A percentile compares a stretch with the other conserved stretches of the same genome.
phyloP scores from a whole-genome alignment of 768 basidiomycete genomes.

The Hemileccinum rubropunctum region DNA sequence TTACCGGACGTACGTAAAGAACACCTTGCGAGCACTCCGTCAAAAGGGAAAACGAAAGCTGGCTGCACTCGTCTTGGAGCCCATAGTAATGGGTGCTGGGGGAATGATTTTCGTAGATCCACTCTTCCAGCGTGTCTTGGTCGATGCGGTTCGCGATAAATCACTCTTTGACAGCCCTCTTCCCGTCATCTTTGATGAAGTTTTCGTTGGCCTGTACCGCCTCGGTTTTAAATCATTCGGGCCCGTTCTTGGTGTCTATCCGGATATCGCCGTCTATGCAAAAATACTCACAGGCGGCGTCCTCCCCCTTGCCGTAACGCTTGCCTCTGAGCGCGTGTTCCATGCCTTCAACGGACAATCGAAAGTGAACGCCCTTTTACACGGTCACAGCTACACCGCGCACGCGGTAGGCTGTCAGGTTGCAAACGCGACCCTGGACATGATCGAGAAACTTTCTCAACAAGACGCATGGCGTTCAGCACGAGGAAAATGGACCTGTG shows the following conservation, averaged over 20 bases:
- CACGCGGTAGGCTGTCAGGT: constrained; percentile 92
- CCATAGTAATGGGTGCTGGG: constrained; percentile 90
- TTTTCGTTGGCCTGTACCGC: constrained; percentile 91
- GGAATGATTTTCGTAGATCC: constrained; percentile 99
- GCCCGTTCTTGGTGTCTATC: constrained; percentile 65
- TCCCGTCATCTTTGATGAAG: constrained; percentile 94
- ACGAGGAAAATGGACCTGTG: constrained; percentile 51
- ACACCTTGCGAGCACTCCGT: constrained; percentile 48
- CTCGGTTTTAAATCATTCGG: constrained; percentile 67
- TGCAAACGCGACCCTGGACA: constrained; percentile 73
- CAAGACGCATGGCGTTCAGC: constrained; percentile 61
- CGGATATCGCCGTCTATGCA: constrained; percentile 90
- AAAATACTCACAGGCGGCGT: constrained; percentile 94
- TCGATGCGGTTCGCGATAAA: constrained; percentile 71
- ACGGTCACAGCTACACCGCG: constrained; percentile 96
- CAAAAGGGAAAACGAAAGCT: constrained; percentile 41
- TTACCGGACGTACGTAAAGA: constrained; percentile 60
- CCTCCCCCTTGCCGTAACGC: constrained; percentile 80
- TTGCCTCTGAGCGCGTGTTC: constrained; percentile 81
- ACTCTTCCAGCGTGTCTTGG: constrained; percentile 85
- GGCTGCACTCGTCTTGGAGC: constrained; percentile 85
- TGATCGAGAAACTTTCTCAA: constrained; percentile 49
- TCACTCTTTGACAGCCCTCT: constrained; percentile 48
- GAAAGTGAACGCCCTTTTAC: constrained; percentile 85
- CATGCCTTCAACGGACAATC: constrained; percentile 67